Conservation (phyloP, 331 rosid genomes). For the Quercus lobata region DNA sequence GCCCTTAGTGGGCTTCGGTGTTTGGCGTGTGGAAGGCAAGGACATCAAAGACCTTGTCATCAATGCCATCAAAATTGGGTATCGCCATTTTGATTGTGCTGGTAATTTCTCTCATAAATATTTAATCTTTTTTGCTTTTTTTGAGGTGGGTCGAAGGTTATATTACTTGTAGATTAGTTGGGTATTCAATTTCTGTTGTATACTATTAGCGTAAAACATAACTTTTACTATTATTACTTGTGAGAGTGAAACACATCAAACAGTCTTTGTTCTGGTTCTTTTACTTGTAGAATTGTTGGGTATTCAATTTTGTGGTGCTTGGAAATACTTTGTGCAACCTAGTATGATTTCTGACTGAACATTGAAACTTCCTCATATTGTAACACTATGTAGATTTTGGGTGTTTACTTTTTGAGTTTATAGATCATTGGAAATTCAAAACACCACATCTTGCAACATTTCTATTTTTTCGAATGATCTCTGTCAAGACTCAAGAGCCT, state of each 20-base stretch:
- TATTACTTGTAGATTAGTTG: background rate
- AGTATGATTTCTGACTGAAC: background rate
- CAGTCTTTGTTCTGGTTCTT: no score
- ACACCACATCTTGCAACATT: background rate
- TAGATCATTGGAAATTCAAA: background rate
- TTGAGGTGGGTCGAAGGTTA: background rate
- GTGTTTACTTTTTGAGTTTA: background rate
- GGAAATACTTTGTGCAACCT: background rate
- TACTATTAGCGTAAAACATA: no score
- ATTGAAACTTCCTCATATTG: background rate
- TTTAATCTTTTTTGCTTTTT: background rate
- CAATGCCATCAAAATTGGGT: slow-evolving; percentile 1
- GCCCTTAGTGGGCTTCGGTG: background rate
- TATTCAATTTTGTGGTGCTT: background rate
- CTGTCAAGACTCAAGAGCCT: no score
- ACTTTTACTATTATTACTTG: background rate
- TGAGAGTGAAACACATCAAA: background rate
- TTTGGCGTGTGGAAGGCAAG: background rate
- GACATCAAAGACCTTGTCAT: background rate
- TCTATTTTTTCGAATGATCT: background rate
- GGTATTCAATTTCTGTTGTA: background rate
- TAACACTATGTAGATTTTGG: no score
- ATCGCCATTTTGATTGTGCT: slow-evolving; percentile 4
- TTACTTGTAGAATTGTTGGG: no score
- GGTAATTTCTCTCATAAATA: background rate